Evolutionary conservation across 2,329 filamentous ascomycete genomes (phyloP).

Genomic region (Trichoderma sp.): DNA sequence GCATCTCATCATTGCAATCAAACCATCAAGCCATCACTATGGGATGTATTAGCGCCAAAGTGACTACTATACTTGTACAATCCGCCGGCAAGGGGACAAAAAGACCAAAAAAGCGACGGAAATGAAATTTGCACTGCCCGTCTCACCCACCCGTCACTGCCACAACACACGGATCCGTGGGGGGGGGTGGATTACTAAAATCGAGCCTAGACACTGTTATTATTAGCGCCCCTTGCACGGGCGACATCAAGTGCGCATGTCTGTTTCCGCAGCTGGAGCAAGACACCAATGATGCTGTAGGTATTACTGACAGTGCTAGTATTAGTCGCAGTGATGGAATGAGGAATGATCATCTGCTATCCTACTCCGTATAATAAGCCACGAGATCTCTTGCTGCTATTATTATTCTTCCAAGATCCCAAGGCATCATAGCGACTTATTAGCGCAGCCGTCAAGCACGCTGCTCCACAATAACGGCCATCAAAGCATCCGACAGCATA

Average conservation of each 20-base stretch:
- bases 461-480: background rate
- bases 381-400: background rate
- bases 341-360: background rate
- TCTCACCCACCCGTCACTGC: slow-evolving; percentile 8
- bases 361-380: background rate
- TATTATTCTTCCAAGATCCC: background rate
- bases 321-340: background rate
- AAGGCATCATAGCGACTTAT: background rate
- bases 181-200: background rate
- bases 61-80: background rate
- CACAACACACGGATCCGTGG: slow-evolving; percentile 6
- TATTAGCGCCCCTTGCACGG: background rate
- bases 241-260: background rate
- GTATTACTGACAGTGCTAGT: background rate
- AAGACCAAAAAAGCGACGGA: background rate
- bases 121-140: slow-evolving; percentile 16
- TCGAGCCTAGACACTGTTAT: background rate
- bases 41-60: background rate
- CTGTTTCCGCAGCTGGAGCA: background rate
- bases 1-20: background rate
- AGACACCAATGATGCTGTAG: background rate
- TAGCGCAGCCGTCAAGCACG: background rate
- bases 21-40: background rate
- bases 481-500: background rate
- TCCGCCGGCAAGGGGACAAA: background rate